These are phyloP conservation scores for Centrapalus pauciflorus DNA, from an alignment of 129 eudicot species.

Conservation along the genomic window DNA sequence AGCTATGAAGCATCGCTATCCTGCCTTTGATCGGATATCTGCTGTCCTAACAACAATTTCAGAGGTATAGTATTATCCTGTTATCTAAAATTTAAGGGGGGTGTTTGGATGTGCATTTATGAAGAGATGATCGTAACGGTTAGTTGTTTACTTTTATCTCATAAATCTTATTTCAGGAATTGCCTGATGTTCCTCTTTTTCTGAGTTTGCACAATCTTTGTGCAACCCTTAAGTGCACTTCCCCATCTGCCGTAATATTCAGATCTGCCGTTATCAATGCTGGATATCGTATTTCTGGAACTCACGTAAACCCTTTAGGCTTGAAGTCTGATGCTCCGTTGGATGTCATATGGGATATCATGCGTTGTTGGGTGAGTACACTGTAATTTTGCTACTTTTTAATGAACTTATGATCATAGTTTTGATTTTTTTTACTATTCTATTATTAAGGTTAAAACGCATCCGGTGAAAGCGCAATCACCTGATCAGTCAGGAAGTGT, in stretches of 20 bases:
- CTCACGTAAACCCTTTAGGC: constrained; percentile 81
- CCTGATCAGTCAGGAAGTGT: constrained; percentile 79
- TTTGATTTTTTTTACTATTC: neutral
- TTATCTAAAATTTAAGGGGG: neutral
- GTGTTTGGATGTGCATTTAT: neutral
- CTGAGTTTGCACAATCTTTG: constrained; percentile 89
- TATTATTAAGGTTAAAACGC: constrained; percentile 59
- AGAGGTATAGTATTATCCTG: constrained; percentile 43
- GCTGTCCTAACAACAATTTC: constrained; percentile 91
- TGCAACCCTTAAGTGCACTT: constrained; percentile 89
- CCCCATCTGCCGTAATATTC: constrained; percentile 89
- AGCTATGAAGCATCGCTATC: constrained; percentile 63
- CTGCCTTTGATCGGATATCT: constrained; percentile 73
- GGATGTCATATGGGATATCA: constrained; percentile 97
- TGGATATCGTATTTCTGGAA: constrained; percentile 92
- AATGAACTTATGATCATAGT: neutral
- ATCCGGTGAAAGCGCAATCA: constrained; percentile 90
- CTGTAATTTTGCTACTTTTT: neutral
- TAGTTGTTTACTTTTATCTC: neutral
- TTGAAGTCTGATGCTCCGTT: constrained; percentile 93
- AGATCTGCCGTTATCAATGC: constrained; percentile 93
- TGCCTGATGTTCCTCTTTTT: constrained; percentile 86
- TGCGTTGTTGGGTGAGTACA: constrained; percentile 91
- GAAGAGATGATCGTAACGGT: too few species aligned
- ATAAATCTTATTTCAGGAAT: constrained; percentile 50